phyloP scores from a whole-genome alignment of 1,284 basidiomycete species.

The Heterobasidion irregulare region DNA sequence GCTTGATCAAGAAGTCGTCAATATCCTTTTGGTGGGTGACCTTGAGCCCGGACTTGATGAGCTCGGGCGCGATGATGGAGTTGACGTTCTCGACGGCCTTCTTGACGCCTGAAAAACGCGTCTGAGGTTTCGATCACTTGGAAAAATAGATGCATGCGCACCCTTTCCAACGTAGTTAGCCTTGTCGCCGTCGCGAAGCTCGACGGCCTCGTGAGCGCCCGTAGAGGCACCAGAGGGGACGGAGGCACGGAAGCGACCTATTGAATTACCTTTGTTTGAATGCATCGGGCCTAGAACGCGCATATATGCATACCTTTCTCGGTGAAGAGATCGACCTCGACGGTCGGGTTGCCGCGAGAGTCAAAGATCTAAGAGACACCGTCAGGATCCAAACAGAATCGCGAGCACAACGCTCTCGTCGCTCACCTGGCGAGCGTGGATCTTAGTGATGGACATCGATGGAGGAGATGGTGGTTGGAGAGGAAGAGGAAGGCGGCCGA shows the following conservation, averaged over 20 bases:
- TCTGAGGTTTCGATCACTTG: not conserved
- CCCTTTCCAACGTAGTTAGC: conserved; percentile 93
- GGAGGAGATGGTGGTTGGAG: conserved; percentile 19
- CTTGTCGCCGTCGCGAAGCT: conserved; percentile 97
- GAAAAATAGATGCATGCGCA: conserved; percentile 19
- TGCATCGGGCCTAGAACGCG: conserved; percentile 3
- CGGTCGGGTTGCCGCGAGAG: conserved; percentile 93
- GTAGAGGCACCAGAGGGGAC: conserved; percentile 99
- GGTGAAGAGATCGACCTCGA: conserved; percentile 91
- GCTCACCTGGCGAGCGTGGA: conserved; percentile 82
- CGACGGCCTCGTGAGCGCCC: conserved; percentile 97
- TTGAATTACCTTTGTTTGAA: not conserved
- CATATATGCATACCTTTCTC: conserved; percentile 52
- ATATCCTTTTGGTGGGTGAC: conserved; percentile 95
- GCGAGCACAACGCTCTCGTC: not conserved
- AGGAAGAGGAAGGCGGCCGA: conserved; percentile 3
- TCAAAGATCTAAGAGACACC: conserved; percentile 74
- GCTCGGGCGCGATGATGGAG: conserved; percentile 81
- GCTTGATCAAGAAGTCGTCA: conserved; percentile 98
- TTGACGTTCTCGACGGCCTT: conserved; percentile 98
- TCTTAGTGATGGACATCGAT: conserved; percentile 80
- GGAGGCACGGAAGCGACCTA: conserved; percentile 90
- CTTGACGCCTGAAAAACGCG: conserved; percentile 59
- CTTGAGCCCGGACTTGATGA: conserved; percentile 81
- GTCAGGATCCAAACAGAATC: not conserved